Evolutionary conservation across 192 early-diverging fungal genomes (phyloP).

Genomic region (Coemansia sp.): DNA sequence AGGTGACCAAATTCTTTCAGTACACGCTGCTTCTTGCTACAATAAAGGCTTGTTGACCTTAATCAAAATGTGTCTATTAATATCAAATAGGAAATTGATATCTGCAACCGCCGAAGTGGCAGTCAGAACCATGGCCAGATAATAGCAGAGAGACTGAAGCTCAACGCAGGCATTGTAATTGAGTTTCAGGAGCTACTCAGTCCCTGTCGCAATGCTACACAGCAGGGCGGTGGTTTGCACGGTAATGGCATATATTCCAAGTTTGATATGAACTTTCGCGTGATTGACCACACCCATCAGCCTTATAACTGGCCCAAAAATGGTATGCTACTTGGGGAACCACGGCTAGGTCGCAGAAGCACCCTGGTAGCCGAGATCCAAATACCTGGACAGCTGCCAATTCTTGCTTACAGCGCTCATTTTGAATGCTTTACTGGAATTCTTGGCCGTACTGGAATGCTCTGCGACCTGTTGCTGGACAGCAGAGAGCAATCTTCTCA

Average conservation of each 20-base stretch:
- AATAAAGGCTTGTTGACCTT: no score
- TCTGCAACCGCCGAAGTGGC: slow-evolving; percentile 68
- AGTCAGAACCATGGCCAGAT: slow-evolving; percentile 60
- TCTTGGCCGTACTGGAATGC: slow-evolving; percentile 62
- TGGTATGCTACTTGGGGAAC: slow-evolving; percentile 62
- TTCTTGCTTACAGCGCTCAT: slow-evolving; percentile 73
- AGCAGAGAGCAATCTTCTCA: slow-evolving; percentile 32
- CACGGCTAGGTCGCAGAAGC: slow-evolving; percentile 60
- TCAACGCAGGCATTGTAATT: slow-evolving; percentile 66
- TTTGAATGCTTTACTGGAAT: slow-evolving; percentile 76
- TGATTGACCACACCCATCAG: slow-evolving; percentile 66
- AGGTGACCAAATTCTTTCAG: not conserved
- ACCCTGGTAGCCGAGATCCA: slow-evolving; percentile 62
- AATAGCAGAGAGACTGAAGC: slow-evolving; percentile 58
- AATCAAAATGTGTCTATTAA: no score
- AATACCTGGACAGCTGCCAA: slow-evolving; percentile 49
- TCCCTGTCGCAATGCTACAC: slow-evolving; percentile 52
- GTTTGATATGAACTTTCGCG: slow-evolving; percentile 61
- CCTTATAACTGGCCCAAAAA: slow-evolving; percentile 70
- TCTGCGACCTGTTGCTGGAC: slow-evolving; percentile 70
- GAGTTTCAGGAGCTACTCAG: slow-evolving; percentile 75
- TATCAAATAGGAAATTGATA: slow-evolving; percentile 63
- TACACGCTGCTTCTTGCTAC: no score
- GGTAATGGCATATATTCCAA: slow-evolving; percentile 74
- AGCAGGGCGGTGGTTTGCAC: slow-evolving; percentile 78